Evolutionary conservation across 768 basidiomycete species (phyloP).

Genomic region (Phanerochaete sordida): DNA sequence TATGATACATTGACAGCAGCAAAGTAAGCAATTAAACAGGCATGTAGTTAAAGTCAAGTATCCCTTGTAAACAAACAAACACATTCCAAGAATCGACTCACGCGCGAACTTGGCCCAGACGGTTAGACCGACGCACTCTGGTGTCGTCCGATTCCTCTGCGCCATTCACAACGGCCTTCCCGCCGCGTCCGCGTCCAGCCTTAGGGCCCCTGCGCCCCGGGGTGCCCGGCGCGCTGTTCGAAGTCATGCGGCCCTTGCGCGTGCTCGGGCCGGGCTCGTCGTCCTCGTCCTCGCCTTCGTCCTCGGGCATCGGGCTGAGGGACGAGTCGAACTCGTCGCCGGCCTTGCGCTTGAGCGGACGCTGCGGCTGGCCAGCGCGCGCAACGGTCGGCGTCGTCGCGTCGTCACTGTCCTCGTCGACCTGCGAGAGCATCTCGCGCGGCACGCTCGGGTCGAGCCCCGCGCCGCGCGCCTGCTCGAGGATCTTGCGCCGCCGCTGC

Average conservation of each 20-base stretch:
- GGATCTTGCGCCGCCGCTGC: constrained; percentile 46
- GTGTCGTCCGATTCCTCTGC: background rate
- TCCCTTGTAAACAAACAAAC: background rate
- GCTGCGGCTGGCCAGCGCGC: background rate
- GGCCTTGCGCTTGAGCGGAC: constrained; percentile 34
- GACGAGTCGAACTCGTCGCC: constrained; percentile 16
- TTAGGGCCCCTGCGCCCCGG: background rate
- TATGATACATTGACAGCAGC: too few species aligned
- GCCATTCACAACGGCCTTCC: background rate
- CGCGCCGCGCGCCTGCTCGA: constrained; percentile 43
- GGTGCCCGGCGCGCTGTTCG: background rate
- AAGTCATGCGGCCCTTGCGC: background rate
- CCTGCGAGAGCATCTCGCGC: constrained; percentile 51
- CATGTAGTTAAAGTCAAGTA: too few species aligned
- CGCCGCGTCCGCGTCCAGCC: background rate
- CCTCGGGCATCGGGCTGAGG: constrained; percentile 18
- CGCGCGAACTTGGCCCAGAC: background rate
- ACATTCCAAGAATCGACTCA: background rate
- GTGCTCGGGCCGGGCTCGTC: background rate
- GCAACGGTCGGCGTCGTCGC: constrained; percentile 5
- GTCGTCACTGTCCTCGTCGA: constrained; percentile 18
- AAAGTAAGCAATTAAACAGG: too few species aligned
- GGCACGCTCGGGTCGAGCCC: constrained; percentile 42
- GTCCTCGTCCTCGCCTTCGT: constrained; percentile 13
- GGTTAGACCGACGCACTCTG: constrained; percentile 4